Percentiles rank a stretch among this genome's conserved stretches.
Conservation (phyloP, 1,284 basidiomycete genomes). For the Cystobasidium sp. region DNA sequence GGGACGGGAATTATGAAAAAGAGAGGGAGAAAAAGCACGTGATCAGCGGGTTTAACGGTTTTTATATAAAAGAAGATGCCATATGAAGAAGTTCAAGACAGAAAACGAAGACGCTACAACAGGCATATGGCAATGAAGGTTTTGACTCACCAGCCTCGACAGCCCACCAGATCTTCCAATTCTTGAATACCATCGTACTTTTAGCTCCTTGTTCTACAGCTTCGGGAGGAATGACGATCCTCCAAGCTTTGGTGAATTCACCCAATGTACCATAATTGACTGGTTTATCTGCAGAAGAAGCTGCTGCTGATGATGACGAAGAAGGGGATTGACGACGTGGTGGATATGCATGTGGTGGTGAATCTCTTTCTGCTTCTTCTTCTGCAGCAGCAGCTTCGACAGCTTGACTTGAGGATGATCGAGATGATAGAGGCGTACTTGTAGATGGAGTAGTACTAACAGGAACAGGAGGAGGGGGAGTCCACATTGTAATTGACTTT, state of each 20-base stretch:
- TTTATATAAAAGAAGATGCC: too few relatives aligned
- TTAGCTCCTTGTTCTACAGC: conserved; percentile 61
- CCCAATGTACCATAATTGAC: conserved; percentile 54
- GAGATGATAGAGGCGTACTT: conserved; percentile 38
- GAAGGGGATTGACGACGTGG: conserved; percentile 10
- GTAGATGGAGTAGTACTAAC: background rate
- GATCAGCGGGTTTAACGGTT: too few relatives aligned
- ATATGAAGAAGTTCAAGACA: too few relatives aligned
- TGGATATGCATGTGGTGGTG: conserved; percentile 19
- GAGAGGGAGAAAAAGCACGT: background rate
- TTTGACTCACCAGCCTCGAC: conserved; percentile 71
- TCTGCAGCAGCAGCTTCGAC: conserved; percentile 65
- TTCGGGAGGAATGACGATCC: conserved; percentile 68
- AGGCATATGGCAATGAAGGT: too few relatives aligned
- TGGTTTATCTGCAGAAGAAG: background rate
- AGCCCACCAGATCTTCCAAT: conserved; percentile 77
- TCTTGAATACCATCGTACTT: conserved; percentile 72
- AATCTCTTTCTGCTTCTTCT: background rate
- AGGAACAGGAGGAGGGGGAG: conserved; percentile 7
- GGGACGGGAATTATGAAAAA: background rate
- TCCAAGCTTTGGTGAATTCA: conserved; percentile 70
- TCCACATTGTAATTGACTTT: conserved; percentile 29
- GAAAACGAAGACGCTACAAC: too few relatives aligned
- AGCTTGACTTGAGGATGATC: conserved; percentile 59
- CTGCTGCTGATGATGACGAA: background rate